Conservation (phyloP, 768 basidiomycete species). For the Xerocomellus amylosporus region DNA sequence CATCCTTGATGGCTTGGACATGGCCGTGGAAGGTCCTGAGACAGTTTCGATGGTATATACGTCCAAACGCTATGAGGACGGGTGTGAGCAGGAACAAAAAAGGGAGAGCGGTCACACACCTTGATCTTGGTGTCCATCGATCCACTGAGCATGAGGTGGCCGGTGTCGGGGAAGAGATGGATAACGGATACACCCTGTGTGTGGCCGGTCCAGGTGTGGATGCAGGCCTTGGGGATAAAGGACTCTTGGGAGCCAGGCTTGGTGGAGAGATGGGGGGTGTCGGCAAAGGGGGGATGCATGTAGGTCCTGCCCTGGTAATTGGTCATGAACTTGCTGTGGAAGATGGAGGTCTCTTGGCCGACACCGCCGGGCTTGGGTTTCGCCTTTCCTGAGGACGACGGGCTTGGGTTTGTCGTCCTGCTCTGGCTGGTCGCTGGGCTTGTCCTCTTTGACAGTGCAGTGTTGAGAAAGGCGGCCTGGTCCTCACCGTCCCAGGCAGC, state of each 20-base stretch:
- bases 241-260: conserved; percentile 85
- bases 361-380: conserved; percentile 75
- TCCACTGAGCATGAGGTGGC: conserved; percentile 89
- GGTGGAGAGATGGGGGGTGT: conserved; percentile 77
- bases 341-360: conserved; percentile 90
- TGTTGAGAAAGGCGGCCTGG: conserved; percentile 54
- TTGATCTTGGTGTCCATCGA: conserved; percentile 99
- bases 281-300: conserved; percentile 88
- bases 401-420: conserved; percentile 58
- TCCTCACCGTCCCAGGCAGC: too few species aligned
- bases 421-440: conserved; percentile 43
- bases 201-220: conserved; percentile 98
- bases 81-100: neutral
- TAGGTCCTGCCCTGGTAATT: conserved; percentile 99
- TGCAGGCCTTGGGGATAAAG: conserved; percentile 92
- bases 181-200: conserved; percentile 95
- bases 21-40: conserved; percentile 97
- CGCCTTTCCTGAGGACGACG: conserved; percentile 54
- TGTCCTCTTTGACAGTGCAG: conserved; percentile 49
- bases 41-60: conserved; percentile 95
- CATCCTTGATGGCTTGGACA: conserved; percentile 93
- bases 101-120: conserved; percentile 39
- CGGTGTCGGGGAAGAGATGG: conserved; percentile 87
- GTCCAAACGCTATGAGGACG: conserved; percentile 81
- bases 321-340: conserved; percentile 95